Evolutionary conservation across 2,329 filamentous ascomycete species (phyloP).

Genomic region (Curvularia sp.): DNA sequence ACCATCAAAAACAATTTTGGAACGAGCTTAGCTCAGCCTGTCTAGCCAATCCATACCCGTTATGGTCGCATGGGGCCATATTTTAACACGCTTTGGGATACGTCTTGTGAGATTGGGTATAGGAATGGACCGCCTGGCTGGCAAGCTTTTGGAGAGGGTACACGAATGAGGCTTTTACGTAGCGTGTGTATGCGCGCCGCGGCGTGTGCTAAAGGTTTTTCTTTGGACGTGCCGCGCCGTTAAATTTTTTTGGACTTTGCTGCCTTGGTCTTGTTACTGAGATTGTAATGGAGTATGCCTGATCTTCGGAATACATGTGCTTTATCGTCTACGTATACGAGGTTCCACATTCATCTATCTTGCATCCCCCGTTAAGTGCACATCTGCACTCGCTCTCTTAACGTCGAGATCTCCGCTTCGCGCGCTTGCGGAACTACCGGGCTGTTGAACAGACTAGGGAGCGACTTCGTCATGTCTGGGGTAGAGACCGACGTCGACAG

Average conservation of each 20-base stretch:
- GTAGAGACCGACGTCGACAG: slow-evolving; percentile 26
- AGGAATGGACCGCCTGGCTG: slow-evolving; percentile 2
- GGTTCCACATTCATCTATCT: not conserved
- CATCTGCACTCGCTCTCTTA: slow-evolving; percentile 6
- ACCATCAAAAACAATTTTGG: slow-evolving; percentile 31
- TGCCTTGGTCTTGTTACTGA: not conserved
- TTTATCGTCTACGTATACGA: not conserved
- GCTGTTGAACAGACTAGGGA: slow-evolving; percentile 15
- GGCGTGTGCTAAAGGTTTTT: not conserved
- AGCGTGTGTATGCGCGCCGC: slow-evolving; percentile 2
- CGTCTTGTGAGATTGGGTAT: slow-evolving; percentile 2
- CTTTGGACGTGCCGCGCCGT: not conserved
- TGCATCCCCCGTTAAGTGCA: not conserved
- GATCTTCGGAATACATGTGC: not conserved
- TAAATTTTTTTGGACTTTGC: too few species aligned
- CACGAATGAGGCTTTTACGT: slow-evolving; percentile 8
- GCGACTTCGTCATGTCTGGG: slow-evolving; percentile 29
- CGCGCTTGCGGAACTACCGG: slow-evolving; percentile 18
- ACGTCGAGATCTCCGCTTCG: slow-evolving; percentile 22
- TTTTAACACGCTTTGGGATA: slow-evolving; percentile 14
- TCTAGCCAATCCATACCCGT: slow-evolving; percentile 30
- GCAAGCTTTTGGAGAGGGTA: slow-evolving; percentile 6
- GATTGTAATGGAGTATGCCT: not conserved
- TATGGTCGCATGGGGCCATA: slow-evolving; percentile 12
- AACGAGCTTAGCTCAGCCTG: slow-evolving; percentile 41